These are phyloP conservation scores for Babjeviella inositovora DNA, from an alignment of 805 yeast genomes.

Conservation along the genomic window DNA sequence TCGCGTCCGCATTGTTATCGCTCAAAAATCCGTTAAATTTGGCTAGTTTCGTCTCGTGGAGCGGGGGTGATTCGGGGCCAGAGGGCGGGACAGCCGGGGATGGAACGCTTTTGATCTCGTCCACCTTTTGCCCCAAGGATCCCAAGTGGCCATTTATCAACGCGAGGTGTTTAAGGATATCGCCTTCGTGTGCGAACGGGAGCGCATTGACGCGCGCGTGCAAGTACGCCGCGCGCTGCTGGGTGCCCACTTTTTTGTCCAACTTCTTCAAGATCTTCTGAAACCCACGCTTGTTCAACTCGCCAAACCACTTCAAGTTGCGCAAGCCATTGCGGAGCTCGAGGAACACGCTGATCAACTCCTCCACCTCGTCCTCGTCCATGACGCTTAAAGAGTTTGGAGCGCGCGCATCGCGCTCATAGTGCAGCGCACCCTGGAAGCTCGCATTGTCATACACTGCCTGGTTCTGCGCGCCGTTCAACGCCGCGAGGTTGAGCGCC, in stretches of 20 bases:
- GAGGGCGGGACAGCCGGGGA: neutral
- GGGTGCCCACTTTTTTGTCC: slow-evolving; percentile 67
- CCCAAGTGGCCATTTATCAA: slow-evolving; percentile 34
- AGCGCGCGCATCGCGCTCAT: neutral
- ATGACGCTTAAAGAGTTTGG: slow-evolving; percentile 2
- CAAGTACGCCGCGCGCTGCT: slow-evolving; percentile 38
- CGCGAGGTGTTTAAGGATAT: slow-evolving; percentile 34
- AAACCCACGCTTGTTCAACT: slow-evolving; percentile 80
- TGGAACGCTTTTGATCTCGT: slow-evolving; percentile 1
- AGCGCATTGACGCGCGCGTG: slow-evolving; percentile 55
- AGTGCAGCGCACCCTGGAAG: no score
- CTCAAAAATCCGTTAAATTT: slow-evolving; percentile 6
- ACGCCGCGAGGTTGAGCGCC: no score
- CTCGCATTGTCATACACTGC: no score
- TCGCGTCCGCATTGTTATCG: slow-evolving; percentile 23
- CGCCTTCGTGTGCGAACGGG: slow-evolving; percentile 62
- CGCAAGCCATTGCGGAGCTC: slow-evolving; percentile 66
- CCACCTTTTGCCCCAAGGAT: slow-evolving; percentile 27
- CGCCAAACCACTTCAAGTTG: slow-evolving; percentile 88
- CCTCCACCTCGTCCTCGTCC: slow-evolving; percentile 42
- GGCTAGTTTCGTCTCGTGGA: slow-evolving; percentile 1
- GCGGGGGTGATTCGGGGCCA: no score
- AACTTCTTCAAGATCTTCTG: slow-evolving; percentile 78
- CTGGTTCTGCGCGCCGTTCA: no score
- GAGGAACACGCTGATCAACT: slow-evolving; percentile 47